A percentile compares a stretch with the other conserved stretches of the same genome.
phyloP scores from a whole-genome alignment of 352 stramenopile genomes.

The Pythium monospermum region DNA sequence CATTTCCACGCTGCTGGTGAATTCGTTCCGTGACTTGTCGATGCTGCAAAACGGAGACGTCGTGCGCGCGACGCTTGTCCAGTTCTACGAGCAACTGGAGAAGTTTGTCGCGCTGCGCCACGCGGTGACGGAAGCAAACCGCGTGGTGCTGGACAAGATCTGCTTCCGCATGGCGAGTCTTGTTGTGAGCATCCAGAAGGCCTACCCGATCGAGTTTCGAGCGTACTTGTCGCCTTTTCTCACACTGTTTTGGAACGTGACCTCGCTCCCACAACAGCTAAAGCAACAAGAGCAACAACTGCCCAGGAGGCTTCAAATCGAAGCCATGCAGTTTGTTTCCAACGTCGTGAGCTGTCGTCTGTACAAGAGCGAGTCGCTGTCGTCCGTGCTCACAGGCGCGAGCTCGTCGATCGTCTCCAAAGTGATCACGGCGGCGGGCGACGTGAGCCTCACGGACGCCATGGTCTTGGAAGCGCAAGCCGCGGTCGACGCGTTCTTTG shows the following conservation, averaged over 20 bases:
- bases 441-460: constrained; percentile 63
- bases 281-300: background rate
- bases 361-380: constrained; percentile 73
- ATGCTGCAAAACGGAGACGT: constrained; percentile 50
- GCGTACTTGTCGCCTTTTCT: constrained; percentile 67
- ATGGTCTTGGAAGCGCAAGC: constrained; percentile 75
- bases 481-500: constrained; percentile 56
- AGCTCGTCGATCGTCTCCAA: constrained; percentile 49
- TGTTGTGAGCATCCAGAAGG: constrained; percentile 66
- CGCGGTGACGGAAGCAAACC: background rate
- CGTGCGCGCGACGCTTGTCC: constrained; percentile 49
- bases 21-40: constrained; percentile 63
- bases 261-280: constrained; percentile 24
- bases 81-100: constrained; percentile 71
- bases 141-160: constrained; percentile 49
- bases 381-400: constrained; percentile 25
- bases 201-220: constrained; percentile 83
- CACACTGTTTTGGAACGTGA: constrained; percentile 56
- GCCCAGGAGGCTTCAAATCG: constrained; percentile 46
- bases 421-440: constrained; percentile 74
- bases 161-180: constrained; percentile 57
- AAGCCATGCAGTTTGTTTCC: constrained; percentile 72
- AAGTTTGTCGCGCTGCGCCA: constrained; percentile 42
- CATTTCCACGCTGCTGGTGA: constrained; percentile 60
- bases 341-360: constrained; percentile 78